Percentiles rank a stretch among this genome's conserved stretches.
Evolutionary conservation across 2,329 filamentous ascomycete species (phyloP).

Genomic region (Fusarium sp.): DNA sequence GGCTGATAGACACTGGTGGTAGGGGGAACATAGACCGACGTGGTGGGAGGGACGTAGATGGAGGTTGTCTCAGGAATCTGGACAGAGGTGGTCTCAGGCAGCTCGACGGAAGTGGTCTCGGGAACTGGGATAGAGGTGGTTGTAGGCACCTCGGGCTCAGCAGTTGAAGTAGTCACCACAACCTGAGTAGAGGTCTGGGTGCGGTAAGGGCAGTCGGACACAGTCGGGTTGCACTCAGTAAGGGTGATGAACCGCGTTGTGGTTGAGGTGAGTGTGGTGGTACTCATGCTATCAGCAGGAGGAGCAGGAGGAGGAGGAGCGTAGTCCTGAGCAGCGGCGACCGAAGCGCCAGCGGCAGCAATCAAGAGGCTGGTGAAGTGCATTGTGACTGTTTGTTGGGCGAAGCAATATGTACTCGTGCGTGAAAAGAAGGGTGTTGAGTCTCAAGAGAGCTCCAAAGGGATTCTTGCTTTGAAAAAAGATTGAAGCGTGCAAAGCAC

Average conservation of each 20-base stretch:
- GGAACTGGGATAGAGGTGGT: conserved; percentile 25
- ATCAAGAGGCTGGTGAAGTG: conserved; percentile 55
- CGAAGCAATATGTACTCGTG: conserved; percentile 7
- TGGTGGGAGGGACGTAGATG: conserved; percentile 36
- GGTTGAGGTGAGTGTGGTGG: conserved; percentile 56
- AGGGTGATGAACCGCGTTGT: conserved; percentile 57
- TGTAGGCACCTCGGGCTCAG: conserved; percentile 16
- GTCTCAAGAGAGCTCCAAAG: conserved; percentile 13
- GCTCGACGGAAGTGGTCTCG: conserved; percentile 14
- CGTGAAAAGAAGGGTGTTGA: conserved; percentile 21
- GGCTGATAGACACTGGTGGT: conserved; percentile 51
- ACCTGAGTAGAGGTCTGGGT: conserved; percentile 41
- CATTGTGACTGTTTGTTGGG: conserved; percentile 52
- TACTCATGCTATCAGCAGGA: conserved; percentile 28
- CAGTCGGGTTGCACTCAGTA: conserved; percentile 57
- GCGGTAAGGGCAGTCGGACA: conserved; percentile 55
- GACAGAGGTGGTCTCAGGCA: conserved; percentile 25
- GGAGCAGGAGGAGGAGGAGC: conserved; percentile 8
- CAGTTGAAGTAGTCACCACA: conserved; percentile 40
- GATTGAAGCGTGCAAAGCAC: conserved; percentile 35
- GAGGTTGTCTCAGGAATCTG: conserved; percentile 22
- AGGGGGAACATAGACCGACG: conserved; percentile 26
- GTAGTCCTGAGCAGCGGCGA: conserved; percentile 46
- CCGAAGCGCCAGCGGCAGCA: conserved; percentile 54
- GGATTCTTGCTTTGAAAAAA: conserved; percentile 31